Percentiles rank a stretch among this genome's conserved stretches.
phyloP scores from a whole-genome alignment of 208 protist genomes.

The Leishmania lainsoni region DNA sequence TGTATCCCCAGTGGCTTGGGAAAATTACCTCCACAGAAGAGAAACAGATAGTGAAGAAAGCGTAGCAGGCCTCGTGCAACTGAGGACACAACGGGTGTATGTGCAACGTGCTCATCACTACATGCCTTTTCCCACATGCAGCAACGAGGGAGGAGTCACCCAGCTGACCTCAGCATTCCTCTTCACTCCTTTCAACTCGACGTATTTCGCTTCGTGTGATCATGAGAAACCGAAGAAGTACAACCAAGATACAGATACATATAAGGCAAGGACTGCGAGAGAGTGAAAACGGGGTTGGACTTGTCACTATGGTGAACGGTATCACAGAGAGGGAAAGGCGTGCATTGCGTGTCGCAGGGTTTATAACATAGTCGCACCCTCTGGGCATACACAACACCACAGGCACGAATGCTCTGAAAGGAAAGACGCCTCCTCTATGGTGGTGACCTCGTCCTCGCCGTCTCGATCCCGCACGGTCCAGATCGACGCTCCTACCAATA shows the following conservation, averaged over 20 bases:
- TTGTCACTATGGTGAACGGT: background rate
- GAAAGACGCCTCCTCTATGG: background rate
- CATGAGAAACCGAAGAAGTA: background rate
- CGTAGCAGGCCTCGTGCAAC: background rate
- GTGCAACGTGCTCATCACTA: background rate
- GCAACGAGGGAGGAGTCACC: background rate
- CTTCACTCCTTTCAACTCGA: background rate
- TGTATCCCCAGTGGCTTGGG: background rate
- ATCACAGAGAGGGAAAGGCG: background rate
- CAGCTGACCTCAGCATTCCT: background rate
- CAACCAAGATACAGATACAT: background rate
- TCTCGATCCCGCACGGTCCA: background rate
- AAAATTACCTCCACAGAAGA: background rate
- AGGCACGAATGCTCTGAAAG: background rate
- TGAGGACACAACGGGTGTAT: background rate
- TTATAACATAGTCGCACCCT: background rate
- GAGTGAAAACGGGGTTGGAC: background rate
- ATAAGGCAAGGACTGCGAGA: background rate
- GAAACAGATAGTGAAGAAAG: background rate
- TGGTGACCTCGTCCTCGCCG: background rate
- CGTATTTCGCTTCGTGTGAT: background rate
- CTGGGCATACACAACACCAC: background rate
- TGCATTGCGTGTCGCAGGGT: background rate
- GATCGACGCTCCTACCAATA: background rate
- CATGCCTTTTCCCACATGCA: background rate